Percentiles rank a stretch among this genome's conserved stretches.
Evolutionary conservation across 139 green algal species (phyloP).

Genomic region (Coelastrella sp.): DNA sequence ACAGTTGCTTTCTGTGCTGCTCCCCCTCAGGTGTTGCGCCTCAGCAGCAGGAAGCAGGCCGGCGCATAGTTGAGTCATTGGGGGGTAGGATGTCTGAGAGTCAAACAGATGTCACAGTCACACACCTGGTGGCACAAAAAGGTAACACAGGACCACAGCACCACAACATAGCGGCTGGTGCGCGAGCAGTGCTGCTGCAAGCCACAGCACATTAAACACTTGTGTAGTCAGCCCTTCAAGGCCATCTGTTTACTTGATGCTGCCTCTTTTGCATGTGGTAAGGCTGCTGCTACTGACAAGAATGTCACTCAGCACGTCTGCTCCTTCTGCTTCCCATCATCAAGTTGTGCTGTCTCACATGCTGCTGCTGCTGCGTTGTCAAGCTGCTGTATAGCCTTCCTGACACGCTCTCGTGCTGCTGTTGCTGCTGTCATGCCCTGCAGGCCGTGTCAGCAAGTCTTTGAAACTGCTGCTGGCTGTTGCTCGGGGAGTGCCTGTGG

Average conservation of each 20-base stretch:
- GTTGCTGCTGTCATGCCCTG: not conserved
- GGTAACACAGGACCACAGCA: not conserved
- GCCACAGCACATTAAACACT: no score
- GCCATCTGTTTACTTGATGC: no score
- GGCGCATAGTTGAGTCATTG: not conserved
- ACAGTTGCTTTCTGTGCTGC: not conserved
- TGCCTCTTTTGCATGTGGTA: no score
- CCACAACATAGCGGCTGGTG: no score
- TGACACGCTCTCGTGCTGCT: not conserved
- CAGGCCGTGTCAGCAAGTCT: not conserved
- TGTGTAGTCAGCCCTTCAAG: no score
- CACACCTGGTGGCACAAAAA: slow-evolving; percentile 8
- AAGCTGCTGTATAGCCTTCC: no score
- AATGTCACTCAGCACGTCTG: no score
- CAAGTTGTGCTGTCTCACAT: no score
- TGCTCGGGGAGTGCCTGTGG: slow-evolving; percentile 22
- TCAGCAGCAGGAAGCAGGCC: not conserved
- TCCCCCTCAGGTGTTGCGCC: not conserved
- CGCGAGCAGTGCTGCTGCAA: no score
- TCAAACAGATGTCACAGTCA: slow-evolving; percentile 25
- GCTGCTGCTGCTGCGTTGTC: no score
- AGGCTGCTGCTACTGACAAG: no score
- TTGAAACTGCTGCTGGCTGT: slow-evolving; percentile 41
- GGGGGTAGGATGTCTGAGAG: not conserved
- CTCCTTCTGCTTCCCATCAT: no score